These are phyloP conservation scores for Trypanosoma brucei DNA, from an alignment of 208 protist genomes.

Conservation along the genomic window DNA sequence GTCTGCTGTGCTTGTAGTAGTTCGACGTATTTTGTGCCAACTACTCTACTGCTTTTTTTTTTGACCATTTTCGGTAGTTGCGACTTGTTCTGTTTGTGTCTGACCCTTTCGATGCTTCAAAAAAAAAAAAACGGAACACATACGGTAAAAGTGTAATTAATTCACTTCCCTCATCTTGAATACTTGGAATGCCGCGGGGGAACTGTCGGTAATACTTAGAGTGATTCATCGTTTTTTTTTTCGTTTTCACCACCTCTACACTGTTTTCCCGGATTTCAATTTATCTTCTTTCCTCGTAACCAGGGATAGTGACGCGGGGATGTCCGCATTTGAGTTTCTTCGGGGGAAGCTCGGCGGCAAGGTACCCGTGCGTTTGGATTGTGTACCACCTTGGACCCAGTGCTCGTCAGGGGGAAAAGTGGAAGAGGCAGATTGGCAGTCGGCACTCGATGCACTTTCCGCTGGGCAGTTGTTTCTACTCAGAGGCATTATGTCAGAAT, in stretches of 20 bases:
- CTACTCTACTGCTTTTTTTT: too few species aligned
- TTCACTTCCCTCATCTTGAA: too few species aligned
- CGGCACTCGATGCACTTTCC: conserved; percentile 11
- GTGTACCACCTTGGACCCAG: conserved; percentile 15
- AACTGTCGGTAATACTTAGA: too few species aligned
- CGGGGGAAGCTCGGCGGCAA: conserved; percentile 16
- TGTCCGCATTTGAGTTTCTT: conserved; percentile 13
- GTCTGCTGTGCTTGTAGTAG: too few species aligned
- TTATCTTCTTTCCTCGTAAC: background rate
- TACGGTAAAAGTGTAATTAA: too few species aligned
- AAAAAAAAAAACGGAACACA: too few species aligned
- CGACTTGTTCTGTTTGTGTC: too few species aligned
- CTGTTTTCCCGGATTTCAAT: background rate
- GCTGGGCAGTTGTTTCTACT: conserved; percentile 17
- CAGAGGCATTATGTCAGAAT: conserved; percentile 8
- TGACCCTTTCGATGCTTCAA: too few species aligned
- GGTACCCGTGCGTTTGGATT: background rate
- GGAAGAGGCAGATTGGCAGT: conserved; percentile 1
- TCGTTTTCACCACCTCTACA: background rate
- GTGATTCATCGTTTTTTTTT: conserved; percentile 10
- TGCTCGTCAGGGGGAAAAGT: background rate
- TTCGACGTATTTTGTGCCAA: too few species aligned
- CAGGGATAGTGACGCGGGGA: background rate
- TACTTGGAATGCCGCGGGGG: too few species aligned
- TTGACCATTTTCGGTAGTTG: too few species aligned